Evolutionary conservation across 148 eudicot genomes (phyloP).

Genomic region (Suaeda aralocaspica): DNA sequence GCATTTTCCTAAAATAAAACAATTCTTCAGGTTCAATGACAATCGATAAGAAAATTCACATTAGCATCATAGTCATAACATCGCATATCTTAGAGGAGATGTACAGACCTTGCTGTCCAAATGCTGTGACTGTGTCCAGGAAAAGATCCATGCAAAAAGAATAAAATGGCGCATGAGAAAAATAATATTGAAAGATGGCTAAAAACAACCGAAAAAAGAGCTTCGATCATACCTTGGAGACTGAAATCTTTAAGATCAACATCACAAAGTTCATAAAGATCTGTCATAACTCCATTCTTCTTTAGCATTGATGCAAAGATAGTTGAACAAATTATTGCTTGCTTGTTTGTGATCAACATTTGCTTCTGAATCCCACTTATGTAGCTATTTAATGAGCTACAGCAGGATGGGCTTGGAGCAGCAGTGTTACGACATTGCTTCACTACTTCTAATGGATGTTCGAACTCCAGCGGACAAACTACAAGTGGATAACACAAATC

Average conservation of each 20-base stretch:
- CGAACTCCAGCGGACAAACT: conserved; percentile 83
- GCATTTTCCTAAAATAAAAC: background rate
- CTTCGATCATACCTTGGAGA: conserved; percentile 57
- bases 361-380: conserved; percentile 75
- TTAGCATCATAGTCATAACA: background rate
- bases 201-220: background rate
- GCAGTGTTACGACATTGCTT: conserved; percentile 73
- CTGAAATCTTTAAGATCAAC: conserved; percentile 89
- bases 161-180: conserved; percentile 27
- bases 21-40: background rate
- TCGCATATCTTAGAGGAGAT: background rate
- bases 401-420: conserved; percentile 85
- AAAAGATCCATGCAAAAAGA: conserved; percentile 10
- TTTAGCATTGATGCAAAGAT: conserved; percentile 69
- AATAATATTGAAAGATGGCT: background rate
- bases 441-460: conserved; percentile 69
- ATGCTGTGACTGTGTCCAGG: conserved; percentile 49
- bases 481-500: conserved; percentile 25
- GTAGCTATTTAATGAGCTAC: conserved; percentile 75
- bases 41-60: background rate
- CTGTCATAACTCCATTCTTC: conserved; percentile 82
- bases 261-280: conserved; percentile 91
- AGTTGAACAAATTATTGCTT: conserved; percentile 90
- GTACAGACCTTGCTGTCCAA: conserved; percentile 71
- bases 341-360: conserved; percentile 85